Evolutionary conservation across 306 rosid species (phyloP).

Genomic region (Corylus heterophylla): DNA sequence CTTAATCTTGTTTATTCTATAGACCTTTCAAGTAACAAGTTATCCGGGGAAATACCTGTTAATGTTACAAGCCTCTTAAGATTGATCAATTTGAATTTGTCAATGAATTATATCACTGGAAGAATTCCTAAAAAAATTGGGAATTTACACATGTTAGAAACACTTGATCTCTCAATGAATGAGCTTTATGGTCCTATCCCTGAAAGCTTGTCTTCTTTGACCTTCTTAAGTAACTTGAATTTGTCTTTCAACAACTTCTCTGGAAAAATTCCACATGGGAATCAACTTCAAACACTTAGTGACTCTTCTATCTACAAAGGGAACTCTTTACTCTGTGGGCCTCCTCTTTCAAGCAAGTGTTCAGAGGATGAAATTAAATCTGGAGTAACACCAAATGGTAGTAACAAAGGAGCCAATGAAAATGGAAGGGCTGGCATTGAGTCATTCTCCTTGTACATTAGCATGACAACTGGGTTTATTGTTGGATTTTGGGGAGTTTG

Average conservation of each 20-base stretch:
- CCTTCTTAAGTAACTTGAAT: not conserved
- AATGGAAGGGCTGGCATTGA: too few species aligned
- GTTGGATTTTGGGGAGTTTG: not conserved
- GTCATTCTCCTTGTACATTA: not conserved
- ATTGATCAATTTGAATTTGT: slow-evolving; percentile 13
- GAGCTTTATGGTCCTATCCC: slow-evolving; percentile 9
- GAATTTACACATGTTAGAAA: slow-evolving; percentile 10
- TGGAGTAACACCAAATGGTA: not conserved
- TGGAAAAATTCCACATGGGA: slow-evolving; percentile 5
- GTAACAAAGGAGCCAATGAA: too few species aligned
- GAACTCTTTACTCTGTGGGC: slow-evolving; percentile 9
- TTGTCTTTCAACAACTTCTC: slow-evolving; percentile 2
- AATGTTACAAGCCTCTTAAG: not conserved
- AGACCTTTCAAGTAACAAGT: not conserved
- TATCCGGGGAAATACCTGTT: slow-evolving; percentile 17
- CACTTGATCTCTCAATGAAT: not conserved
- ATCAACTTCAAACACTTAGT: slow-evolving; percentile 3
- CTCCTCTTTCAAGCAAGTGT: not conserved
- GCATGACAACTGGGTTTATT: not conserved
- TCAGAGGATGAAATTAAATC: too few species aligned
- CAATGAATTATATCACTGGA: slow-evolving; percentile 20
- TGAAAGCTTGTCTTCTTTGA: not conserved
- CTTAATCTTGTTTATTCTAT: slow-evolving; percentile 9
- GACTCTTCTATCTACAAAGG: slow-evolving; percentile 9
- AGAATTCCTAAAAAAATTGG: slow-evolving; percentile 5